Conservation (phyloP, 2,329 filamentous ascomycete species). For the Drechslera avenae region DNA sequence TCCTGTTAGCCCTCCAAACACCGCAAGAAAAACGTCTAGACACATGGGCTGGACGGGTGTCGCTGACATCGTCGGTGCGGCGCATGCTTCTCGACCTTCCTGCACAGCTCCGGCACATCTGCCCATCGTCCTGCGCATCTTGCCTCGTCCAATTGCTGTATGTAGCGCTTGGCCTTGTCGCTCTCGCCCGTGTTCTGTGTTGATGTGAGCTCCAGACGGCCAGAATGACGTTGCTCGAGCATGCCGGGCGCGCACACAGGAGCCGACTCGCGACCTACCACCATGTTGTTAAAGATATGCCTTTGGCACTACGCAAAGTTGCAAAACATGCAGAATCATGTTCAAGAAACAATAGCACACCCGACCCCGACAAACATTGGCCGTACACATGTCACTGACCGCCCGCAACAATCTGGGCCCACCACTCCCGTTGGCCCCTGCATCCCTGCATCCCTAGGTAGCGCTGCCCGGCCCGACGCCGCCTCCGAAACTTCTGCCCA, state of each 20-base stretch:
- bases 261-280: slow-evolving; percentile 35
- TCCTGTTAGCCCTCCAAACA: slow-evolving; percentile 20
- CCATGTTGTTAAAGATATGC: slow-evolving; percentile 42
- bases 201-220: slow-evolving; percentile 33
- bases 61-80: slow-evolving; percentile 79
- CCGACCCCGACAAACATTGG: slow-evolving; percentile 28
- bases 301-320: slow-evolving; percentile 33
- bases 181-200: slow-evolving; percentile 57
- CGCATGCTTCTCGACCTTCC: slow-evolving; percentile 94
- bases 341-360: slow-evolving; percentile 34
- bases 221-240: slow-evolving; percentile 41
- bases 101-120: slow-evolving; percentile 82
- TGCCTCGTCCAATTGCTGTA: slow-evolving; percentile 80
- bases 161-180: slow-evolving; percentile 81
- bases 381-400: slow-evolving; percentile 29
- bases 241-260: not conserved
- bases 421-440: slow-evolving; percentile 19
- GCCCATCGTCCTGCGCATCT: slow-evolving; percentile 89
- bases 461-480: slow-evolving; percentile 28
- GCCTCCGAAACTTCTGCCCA: slow-evolving; percentile 13
- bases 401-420: slow-evolving; percentile 17
- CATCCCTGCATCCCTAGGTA: slow-evolving; percentile 32
- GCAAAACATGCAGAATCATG: slow-evolving; percentile 34
- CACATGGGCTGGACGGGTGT: not conserved
- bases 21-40: no score